Base-by-base conservation (phyloP, 2,329 filamentous ascomycete species). In the Tetracladium maxilliforme region DNA sequence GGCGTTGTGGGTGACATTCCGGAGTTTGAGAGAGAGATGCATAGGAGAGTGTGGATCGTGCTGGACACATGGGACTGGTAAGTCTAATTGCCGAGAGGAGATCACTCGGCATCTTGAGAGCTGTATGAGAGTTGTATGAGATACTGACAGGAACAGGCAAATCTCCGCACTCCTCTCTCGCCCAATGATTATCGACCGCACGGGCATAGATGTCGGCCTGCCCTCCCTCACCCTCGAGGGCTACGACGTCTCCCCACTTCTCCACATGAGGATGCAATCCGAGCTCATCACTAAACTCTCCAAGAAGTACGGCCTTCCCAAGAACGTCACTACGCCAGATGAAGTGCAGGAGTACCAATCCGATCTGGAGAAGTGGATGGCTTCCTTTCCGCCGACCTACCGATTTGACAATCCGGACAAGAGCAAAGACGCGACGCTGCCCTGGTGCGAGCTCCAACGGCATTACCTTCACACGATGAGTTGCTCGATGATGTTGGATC, bases 381-480 rank as follows among this genome's bases (percentile, higher is more conserved):
- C 42, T 3, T 45, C 42, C 4, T 49, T 66, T 14, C n/a, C n/a
- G n/a, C n/a, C n/a, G n/a, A n/a, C n/a, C n/a, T n/a, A n/a, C n/a
- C n/a, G n/a, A n/a, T n/a, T n/a, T n/a, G n/a, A n/a, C n/a, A n/a
- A n/a, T n/a, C n/a, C n/a, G n/a, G n/a, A n/a, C n/a, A n/a, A n/a
- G n/a, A n/a, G n/a, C n/a, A n/a, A n/a, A n/a, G n/a, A n/a, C n/a
- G n/a, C n/a, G n/a, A n/a, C n/a, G n/a, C n/a, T n/a, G n/a, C n/a
- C n/a, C n/a, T n/a, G n/a, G n/a, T n/a, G n/a, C n/a, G n/a, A 51
- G 3, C 43, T 58, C 16, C 61, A 66, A 25, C 53, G 61, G 6
- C 45, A 48, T 22, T 51, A 59, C 28, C 33, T 65, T 4, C 53
- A 58, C 23, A 53, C 47, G 10, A 51, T 57, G 30, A 45, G 51